A percentile compares a stretch with the other conserved stretches of the same genome.
Conservation (phyloP, 2,329 filamentous ascomycete genomes). For the Botrytis hyacinthi region DNA sequence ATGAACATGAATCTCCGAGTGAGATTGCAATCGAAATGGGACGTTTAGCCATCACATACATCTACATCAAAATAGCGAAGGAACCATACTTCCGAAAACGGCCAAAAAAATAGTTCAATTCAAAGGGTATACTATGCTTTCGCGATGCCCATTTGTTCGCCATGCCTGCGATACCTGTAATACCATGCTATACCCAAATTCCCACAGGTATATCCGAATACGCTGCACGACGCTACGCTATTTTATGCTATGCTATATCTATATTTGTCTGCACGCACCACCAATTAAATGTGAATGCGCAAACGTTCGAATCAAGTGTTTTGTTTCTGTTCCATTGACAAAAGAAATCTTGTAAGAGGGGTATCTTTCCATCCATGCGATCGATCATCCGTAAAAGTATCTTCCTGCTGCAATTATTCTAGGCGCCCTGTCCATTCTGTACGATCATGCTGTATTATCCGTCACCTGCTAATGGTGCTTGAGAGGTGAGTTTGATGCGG, state of each 20-base stretch:
- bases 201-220: neutral
- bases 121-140: neutral
- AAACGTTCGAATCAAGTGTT: neutral
- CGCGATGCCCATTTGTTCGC: neutral
- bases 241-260: neutral
- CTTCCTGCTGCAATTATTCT: neutral
- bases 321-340: neutral
- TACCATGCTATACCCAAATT: neutral
- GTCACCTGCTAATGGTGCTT: neutral
- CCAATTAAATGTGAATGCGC: neutral
- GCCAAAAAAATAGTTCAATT: neutral
- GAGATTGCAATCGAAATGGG: neutral
- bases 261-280: neutral
- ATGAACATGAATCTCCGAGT: neutral
- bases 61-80: neutral
- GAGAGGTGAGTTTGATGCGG: neutral
- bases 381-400: neutral
- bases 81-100: neutral
- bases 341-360: constrained; percentile 17
- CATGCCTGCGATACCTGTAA: neutral
- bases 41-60: neutral
- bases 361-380: constrained; percentile 8
- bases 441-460: neutral
- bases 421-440: neutral
- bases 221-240: neutral